Evolutionary conservation across 176 grass and related monocot genomes (phyloP), one percentile per base, ranked within the genome.

Genomic region (Puya raimondii): DNA sequence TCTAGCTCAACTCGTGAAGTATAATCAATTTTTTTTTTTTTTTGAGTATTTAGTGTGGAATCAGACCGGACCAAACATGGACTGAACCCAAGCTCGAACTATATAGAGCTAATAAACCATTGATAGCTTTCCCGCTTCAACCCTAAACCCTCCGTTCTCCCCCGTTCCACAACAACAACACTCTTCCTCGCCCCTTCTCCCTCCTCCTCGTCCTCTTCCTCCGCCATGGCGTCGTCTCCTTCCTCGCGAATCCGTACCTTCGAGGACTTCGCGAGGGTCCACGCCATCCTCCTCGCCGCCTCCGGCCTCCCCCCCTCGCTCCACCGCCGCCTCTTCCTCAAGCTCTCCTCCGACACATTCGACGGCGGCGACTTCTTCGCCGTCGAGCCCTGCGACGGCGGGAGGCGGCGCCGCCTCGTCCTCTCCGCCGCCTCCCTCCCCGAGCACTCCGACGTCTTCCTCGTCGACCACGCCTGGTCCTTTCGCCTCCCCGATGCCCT

Each of bases 381-480:
- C 52, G 68, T 96, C 11, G 88, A 96, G 42, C 76, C 76, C 3
- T 96, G 86, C 73, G 79, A 89, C 48, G 86, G 11, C 1, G 86
- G 84, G 48, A 80, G 74, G 70, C 70, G 89, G 81, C 79, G 92
- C 50, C 81, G 84, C 48, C 88, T 96, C 48, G 48, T 92, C 0
- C 81, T 89, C 4, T 25, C 80, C 12, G 68, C 85, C 0, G 68
- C 81, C 0, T 58, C 84, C 11, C 70, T 91, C 0, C 12, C 20
- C 25, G 83, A 66, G 65, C 88, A 96, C 48, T 81, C 81, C 10
- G 86, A 96, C 20, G 56, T 92, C 67, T 96, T 96, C 81, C 86
- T 96, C 22, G 70, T 92, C 79, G 92, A 96, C 78, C 92, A 96
- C 57, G 88, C 92, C 13, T 96, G 88, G 88, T 92, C 88, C 16